A percentile compares a stretch with the other conserved stretches of the same genome.
phyloP scores from a whole-genome alignment of 108 stramenopile species.

The Cylindrotheca closterium region DNA sequence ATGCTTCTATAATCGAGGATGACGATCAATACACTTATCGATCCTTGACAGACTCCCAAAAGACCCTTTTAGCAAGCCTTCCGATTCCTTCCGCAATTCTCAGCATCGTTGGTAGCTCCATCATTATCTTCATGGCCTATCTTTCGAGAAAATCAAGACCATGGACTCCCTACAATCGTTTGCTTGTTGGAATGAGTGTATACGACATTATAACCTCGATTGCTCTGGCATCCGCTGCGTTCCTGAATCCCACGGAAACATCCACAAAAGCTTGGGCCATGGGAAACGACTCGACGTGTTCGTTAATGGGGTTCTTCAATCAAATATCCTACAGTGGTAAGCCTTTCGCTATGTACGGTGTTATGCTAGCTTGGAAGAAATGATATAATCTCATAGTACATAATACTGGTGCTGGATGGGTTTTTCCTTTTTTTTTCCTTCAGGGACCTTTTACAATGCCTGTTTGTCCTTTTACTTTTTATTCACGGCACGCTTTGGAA shows the following conservation, averaged over 20 bases:
- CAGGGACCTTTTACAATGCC: constrained; percentile 26
- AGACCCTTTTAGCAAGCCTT: background rate
- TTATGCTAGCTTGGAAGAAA: too few relatives aligned
- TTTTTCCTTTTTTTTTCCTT: too few relatives aligned
- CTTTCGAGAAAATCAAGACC: background rate
- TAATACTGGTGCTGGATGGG: too few relatives aligned
- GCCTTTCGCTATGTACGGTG: too few relatives aligned
- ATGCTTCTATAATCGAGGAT: background rate
- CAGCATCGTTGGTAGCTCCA: background rate
- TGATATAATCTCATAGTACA: too few relatives aligned
- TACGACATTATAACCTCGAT: constrained; percentile 16
- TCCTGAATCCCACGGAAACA: constrained; percentile 6
- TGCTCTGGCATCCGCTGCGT: background rate
- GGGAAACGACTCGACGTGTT: constrained; percentile 30
- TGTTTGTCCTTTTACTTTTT: constrained; percentile 29
- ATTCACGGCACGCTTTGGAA: constrained; percentile 18
- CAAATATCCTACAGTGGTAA: constrained; percentile 18
- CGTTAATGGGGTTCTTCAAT: constrained; percentile 19
- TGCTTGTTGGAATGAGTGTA: constrained; percentile 20
- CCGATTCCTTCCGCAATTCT: background rate
- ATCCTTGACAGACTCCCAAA: background rate
- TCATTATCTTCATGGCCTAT: background rate
- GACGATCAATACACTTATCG: background rate
- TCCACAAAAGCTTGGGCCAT: constrained; percentile 17
- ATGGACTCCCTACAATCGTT: constrained; percentile 19